These are phyloP conservation scores for Papilionanthe hybrid DNA, from an alignment of 116 monocot genomes.

Conservation along the genomic window DNA sequence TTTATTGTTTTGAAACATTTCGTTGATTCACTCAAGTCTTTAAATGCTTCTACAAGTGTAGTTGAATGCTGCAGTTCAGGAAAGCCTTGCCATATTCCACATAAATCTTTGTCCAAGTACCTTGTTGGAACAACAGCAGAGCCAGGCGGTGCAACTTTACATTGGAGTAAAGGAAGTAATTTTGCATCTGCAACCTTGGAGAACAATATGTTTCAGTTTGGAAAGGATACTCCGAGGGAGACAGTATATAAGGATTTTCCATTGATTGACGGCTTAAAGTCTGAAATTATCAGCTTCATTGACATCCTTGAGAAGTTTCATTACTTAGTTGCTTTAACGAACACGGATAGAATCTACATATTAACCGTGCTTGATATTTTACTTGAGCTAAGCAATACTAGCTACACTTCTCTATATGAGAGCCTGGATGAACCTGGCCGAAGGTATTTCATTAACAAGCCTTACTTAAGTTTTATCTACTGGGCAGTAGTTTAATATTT, in stretches of 20 bases:
- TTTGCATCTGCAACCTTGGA: conserved; percentile 18
- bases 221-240: conserved; percentile 14
- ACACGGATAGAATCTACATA: conserved; percentile 47
- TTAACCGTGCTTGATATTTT: conserved; percentile 73
- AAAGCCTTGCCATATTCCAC: conserved; percentile 31
- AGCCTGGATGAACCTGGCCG: conserved; percentile 84
- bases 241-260: conserved; percentile 12
- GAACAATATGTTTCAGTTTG: conserved; percentile 23
- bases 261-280: conserved; percentile 25
- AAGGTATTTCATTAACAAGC: conserved; percentile 46
- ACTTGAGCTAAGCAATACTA: conserved; percentile 48
- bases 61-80: conserved; percentile 7
- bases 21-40: conserved; percentile 43
- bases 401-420: conserved; percentile 59
- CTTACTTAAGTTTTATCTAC: not conserved
- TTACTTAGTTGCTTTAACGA: conserved; percentile 23
- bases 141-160: conserved; percentile 27
- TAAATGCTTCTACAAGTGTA: conserved; percentile 17
- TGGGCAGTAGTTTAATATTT: not conserved
- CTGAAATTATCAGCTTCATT: conserved; percentile 42
- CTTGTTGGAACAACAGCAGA: conserved; percentile 29
- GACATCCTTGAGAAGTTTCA: conserved; percentile 34
- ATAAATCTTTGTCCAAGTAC: conserved; percentile 45
- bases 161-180: conserved; percentile 53
- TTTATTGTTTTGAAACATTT: conserved; percentile 59